Evolutionary conservation across 225 moss, liverwort and hornwort genomes (phyloP).

Genomic region (Asterella californica): DNA sequence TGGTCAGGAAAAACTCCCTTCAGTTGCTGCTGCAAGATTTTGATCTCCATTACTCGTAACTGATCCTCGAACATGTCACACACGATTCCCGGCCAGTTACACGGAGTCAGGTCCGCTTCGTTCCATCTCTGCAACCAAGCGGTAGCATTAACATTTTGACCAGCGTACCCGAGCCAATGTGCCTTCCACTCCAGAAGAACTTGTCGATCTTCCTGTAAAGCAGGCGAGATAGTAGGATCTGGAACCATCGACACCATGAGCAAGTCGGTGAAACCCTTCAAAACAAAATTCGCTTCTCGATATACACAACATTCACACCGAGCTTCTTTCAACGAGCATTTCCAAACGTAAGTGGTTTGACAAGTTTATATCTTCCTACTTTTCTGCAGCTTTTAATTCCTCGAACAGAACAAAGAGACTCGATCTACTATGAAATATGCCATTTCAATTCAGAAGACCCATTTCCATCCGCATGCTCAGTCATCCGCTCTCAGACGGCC

Average conservation of each 20-base stretch:
- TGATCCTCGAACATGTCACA: conserved; percentile 17
- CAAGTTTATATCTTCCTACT: too few relatives aligned
- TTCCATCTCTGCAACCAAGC: conserved; percentile 20
- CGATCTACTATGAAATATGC: neutral
- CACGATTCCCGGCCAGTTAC: conserved; percentile 33
- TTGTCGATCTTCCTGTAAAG: conserved; percentile 27
- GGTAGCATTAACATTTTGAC: conserved; percentile 31
- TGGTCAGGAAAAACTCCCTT: conserved; percentile 26
- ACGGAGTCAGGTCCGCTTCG: conserved; percentile 29
- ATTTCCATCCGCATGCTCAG: neutral
- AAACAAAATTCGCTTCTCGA: neutral
- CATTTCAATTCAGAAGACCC: neutral
- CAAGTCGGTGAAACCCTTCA: neutral
- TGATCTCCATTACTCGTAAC: conserved; percentile 28
- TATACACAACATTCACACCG: neutral
- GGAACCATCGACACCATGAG: neutral
- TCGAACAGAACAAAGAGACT: neutral
- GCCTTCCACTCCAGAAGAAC: conserved; percentile 40
- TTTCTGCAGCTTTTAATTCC: neutral
- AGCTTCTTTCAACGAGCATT: neutral
- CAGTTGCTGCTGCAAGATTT: conserved; percentile 8
- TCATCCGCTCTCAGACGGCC: too few relatives aligned
- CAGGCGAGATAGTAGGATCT: conserved; percentile 26
- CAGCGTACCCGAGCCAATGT: conserved; percentile 27
- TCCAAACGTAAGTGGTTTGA: neutral